Evolutionary conservation across 441 rosid species (phyloP).

Genomic region (Bruguiera hainesii): DNA sequence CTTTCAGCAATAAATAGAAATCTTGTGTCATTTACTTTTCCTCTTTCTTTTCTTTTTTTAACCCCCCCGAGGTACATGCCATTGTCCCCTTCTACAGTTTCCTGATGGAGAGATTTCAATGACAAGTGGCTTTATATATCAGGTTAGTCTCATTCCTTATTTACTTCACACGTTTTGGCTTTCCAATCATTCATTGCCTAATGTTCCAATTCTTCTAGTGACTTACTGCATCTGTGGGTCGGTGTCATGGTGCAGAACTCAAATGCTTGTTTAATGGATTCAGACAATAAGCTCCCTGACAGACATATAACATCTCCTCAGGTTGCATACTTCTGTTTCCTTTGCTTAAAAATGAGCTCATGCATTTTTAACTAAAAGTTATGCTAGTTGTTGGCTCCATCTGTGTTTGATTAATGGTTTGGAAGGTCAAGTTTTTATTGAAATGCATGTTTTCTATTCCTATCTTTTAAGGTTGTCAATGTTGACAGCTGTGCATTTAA

Average conservation of each 20-base stretch:
- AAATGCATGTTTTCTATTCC: no score
- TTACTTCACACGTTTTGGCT: neutral
- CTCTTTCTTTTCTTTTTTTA: constrained; percentile 14
- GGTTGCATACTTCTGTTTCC: constrained; percentile 28
- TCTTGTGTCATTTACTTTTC: constrained; percentile 13
- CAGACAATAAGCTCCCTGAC: constrained; percentile 35
- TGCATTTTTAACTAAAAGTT: no score
- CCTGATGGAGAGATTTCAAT: constrained; percentile 80
- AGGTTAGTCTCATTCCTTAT: constrained; percentile 46
- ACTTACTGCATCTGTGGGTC: constrained; percentile 82
- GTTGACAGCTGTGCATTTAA: no score
- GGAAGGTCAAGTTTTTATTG: no score
- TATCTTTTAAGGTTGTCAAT: no score
- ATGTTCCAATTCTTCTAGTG: constrained; percentile 10
- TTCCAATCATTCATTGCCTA: constrained; percentile 5
- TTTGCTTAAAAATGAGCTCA: no score
- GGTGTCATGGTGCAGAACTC: constrained; percentile 89
- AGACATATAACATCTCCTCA: constrained; percentile 47
- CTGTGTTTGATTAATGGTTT: no score
- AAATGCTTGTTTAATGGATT: constrained; percentile 42
- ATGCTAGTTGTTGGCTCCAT: no score
- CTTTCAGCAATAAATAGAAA: neutral
- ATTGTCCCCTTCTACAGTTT: constrained; percentile 83
- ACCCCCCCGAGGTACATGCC: constrained; percentile 61
- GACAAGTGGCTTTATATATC: constrained; percentile 92